phyloP scores from a whole-genome alignment of 768 basidiomycete genomes.

The Rossbeevera mucosa region DNA sequence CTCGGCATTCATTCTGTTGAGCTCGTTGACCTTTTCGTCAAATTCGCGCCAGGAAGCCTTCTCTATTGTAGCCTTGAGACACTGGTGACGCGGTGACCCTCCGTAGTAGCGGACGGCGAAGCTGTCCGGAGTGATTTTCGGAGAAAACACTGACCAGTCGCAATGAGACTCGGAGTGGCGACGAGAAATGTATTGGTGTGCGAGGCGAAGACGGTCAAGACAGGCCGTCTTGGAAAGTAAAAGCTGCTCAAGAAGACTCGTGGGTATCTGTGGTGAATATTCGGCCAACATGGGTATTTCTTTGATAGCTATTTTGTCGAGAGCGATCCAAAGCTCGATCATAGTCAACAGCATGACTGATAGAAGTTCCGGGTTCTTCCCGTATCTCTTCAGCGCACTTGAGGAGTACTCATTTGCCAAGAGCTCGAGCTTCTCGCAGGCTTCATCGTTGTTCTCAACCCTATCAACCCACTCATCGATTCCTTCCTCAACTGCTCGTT shows the following conservation, averaged over 20 bases:
- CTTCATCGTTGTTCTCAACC: conserved; percentile 6
- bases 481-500: conserved; percentile 27
- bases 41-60: background rate
- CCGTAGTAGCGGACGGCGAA: conserved; percentile 36
- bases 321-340: conserved; percentile 33
- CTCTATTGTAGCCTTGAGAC: conserved; percentile 28
- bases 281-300: conserved; percentile 26
- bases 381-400: conserved; percentile 13
- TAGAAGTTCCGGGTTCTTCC: conserved; percentile 29
- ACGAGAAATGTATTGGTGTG: conserved; percentile 28
- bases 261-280: conserved; percentile 30
- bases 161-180: conserved; percentile 26
- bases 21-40: background rate
- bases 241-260: conserved; percentile 16
- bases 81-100: conserved; percentile 18
- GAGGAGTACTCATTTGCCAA: conserved; percentile 25
- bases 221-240: conserved; percentile 25
- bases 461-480: conserved; percentile 31
- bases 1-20: background rate
- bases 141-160: conserved; percentile 31
- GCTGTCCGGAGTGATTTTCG: conserved; percentile 6
- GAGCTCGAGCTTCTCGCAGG: conserved; percentile 15
- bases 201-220: conserved; percentile 24
- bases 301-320: conserved; percentile 25
- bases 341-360: conserved; percentile 38